Evolutionary conservation across 139 green algal species (phyloP), one percentile per base, ranked within the genome.

Genomic region (Chara braunii): DNA sequence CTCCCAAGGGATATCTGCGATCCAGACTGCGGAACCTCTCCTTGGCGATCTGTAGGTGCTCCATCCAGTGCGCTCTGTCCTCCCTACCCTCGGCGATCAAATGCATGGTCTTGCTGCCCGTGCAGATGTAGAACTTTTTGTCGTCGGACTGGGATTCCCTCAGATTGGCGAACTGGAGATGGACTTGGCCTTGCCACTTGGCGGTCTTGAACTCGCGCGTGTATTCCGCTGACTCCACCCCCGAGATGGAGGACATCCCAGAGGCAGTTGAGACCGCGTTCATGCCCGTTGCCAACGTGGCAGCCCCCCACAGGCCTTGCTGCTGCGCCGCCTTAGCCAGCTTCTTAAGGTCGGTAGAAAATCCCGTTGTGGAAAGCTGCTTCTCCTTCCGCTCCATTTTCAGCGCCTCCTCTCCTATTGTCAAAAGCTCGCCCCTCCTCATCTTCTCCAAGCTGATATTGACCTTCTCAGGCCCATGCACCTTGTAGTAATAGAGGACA

Each of bases 91-190:
- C 86, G 14, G 86, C 80, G 2, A 79, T 69, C 43, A 90, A 57
- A 12, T 65, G 37, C 4, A 92, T 37, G 7, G 56, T 81, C 22
- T 64, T 73, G 5, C 72, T 84, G 50, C 85, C 80, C 45, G 42
- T 86, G 68, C 86, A 57, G 11, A 94, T 54, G 61, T 92, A 93
- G 52, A 94, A 85, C 67, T 79, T 77, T 1, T 91, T 93, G 48
- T 78, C 57, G 60, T 83, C 75, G 40, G 81, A 60, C 0, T 72
- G 24, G 3, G 71, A 85, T 7, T 80, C 68, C 1, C 71, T 60
- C 4, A 93, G 22, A 22, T 43, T 78, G 14, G 75, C 62, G 18
- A 89, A 74, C 82, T 90, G 73, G 51, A 70, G 7, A 5, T 0
- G 12, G n/a, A n/a, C n/a, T n/a, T n/a, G n/a, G n/a, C n/a, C n/a